Base-by-base conservation (phyloP, 176 grass and related monocot species). In the Musa beccarii region DNA sequence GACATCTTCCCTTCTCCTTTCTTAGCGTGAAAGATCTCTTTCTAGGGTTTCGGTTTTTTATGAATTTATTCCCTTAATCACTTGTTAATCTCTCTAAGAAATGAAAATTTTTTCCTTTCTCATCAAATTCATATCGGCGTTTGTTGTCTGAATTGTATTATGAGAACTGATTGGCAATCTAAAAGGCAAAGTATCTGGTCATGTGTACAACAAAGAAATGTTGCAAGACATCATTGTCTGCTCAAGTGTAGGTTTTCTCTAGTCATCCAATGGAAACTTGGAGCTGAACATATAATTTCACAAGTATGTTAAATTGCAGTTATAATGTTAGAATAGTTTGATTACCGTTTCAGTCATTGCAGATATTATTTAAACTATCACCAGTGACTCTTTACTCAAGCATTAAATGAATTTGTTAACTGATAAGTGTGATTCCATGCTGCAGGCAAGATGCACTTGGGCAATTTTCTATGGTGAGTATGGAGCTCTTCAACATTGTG, bases 401-500 rank as follows among this genome's bases (percentile, higher is more conserved):
- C 12, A 61, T 61, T 61, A 61, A 61, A 26, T 25, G 11, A 12
- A 25, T 52, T 67, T 52, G 54, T 76, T 54, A 22, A 28, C 17
- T 74, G 16, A 12, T 53, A 20, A 29, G 29, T 50, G 10, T 53
- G 10, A 69, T 63, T 82, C 13, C 76, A 67, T 13, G 26, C 72
- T 22, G 70, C 76, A 93, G 90, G 95, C 88, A 93, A 79, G 94
- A 93, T 57, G 88, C 90, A 77, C 86, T 98, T 16, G 95, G 94
- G 7, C 90, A 98, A 69, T 98, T 91, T 59, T 98, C 90, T 15
- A 98, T 98, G 95, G 90, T 93, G 28, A 93, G 84, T 78, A 89
- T 98, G 95, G 90, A 98, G 75, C 90, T 98, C 71, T 93, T 91
- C 80, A 93, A 89, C 66, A 98, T 98, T n/a, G 86, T 98, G 56